These are phyloP conservation scores for Rhizophora apiculata DNA, from an alignment of 345 rosid species.

Conservation along the genomic window DNA sequence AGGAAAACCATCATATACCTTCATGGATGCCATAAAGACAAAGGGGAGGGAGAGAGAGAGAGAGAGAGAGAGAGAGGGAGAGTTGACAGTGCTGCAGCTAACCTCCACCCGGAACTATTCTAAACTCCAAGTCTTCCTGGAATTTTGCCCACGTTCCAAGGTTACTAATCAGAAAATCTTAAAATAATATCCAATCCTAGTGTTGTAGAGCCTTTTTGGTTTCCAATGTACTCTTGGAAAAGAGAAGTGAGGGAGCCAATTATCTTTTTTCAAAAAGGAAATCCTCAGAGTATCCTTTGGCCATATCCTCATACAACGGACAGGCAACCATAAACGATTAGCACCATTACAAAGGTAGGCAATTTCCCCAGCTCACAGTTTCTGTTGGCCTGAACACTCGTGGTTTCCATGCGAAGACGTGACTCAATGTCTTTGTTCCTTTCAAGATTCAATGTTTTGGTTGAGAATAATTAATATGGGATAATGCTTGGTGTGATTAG, in stretches of 20 bases:
- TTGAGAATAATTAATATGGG: neutral
- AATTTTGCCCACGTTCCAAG: neutral
- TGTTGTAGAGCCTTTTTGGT: no score
- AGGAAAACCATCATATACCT: neutral
- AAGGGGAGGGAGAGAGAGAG: neutral
- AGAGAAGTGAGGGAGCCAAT: no score
- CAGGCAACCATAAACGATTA: no score
- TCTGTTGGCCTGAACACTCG: neutral
- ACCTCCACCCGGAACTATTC: slow-evolving; percentile 6
- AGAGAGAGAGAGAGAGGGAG: neutral
- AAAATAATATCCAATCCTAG: no score
- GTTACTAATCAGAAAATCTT: neutral
- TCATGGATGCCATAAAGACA: slow-evolving; percentile 1
- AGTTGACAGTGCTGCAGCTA: neutral
- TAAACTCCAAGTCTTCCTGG: slow-evolving; percentile 8
- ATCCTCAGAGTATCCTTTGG: no score
- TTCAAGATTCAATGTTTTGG: neutral
- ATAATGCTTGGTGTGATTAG: neutral
- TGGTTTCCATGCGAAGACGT: neutral
- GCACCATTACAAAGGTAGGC: neutral
- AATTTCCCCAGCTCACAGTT: neutral
- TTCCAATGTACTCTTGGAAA: no score
- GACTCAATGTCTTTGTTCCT: neutral
- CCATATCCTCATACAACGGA: no score
- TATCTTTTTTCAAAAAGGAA: no score